A percentile compares a stretch with the other conserved stretches of the same genome.
These are phyloP conservation scores for Closterium sp. DNA, from an alignment of 139 green algal genomes.

Conservation along the genomic window DNA sequence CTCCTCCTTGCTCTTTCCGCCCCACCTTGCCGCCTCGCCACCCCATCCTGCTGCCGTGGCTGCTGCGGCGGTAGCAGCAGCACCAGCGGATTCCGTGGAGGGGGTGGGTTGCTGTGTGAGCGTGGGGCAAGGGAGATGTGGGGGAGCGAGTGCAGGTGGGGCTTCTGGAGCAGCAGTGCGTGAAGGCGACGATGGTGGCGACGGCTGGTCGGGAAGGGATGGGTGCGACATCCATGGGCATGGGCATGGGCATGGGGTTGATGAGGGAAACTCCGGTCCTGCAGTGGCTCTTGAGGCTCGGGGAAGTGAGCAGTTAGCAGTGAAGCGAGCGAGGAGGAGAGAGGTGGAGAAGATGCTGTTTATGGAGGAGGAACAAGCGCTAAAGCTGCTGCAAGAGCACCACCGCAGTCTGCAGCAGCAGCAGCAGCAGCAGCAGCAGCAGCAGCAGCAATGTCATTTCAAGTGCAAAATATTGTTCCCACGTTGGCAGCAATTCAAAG, in stretches of 20 bases:
- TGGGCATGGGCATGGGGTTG: background rate
- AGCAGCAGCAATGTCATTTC: background rate
- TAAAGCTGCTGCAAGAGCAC: background rate
- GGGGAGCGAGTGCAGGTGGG: background rate
- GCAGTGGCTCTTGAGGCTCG: background rate
- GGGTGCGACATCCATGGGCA: background rate
- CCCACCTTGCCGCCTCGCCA: background rate
- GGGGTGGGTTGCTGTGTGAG: background rate
- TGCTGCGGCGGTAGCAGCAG: background rate
- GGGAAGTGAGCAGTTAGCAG: background rate
- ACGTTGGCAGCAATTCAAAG: background rate
- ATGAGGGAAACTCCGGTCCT: background rate
- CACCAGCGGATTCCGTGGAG: background rate
- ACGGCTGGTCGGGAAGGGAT: no score
- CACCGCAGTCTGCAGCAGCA: background rate
- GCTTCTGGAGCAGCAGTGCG: background rate
- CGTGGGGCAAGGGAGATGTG: background rate
- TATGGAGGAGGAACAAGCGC: background rate
- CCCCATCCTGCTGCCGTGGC: background rate
- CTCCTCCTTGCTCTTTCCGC: background rate
- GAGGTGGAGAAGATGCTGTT: background rate
- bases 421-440: background rate
- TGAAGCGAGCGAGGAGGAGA: background rate
- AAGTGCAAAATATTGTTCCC: background rate
- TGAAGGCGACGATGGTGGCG: background rate